A percentile compares a stretch with the other conserved stretches of the same genome.
These are phyloP conservation scores for Populus hybrid DNA, from an alignment of 441 rosid genomes.

Conservation along the genomic window DNA sequence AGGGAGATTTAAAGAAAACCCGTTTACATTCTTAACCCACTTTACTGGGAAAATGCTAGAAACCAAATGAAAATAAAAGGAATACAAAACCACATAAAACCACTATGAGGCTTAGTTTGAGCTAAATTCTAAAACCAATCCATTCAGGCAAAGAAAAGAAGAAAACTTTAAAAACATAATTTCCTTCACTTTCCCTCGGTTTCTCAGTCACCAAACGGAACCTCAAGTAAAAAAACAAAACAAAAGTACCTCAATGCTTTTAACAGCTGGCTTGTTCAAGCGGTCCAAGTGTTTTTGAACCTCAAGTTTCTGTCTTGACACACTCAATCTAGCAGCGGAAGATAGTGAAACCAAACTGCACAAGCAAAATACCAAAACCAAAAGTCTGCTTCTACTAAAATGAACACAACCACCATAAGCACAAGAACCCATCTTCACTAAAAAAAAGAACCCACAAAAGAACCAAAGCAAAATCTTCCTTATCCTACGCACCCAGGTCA, in stretches of 20 bases:
- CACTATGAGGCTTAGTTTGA: neutral
- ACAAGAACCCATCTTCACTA: conserved; percentile 11
- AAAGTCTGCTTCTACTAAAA: conserved; percentile 27
- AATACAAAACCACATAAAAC: neutral
- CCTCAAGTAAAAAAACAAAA: neutral
- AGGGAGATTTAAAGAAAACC: neutral
- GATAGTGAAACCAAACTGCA: conserved; percentile 44
- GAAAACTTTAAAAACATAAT: neutral
- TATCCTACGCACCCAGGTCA: conserved; percentile 31
- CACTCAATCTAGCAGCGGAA: conserved; percentile 56
- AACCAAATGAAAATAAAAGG: neutral
- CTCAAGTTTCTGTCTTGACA: conserved; percentile 63
- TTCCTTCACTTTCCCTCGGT: conserved; percentile 21
- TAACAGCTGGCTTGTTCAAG: conserved; percentile 76
- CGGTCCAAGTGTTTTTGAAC: conserved; percentile 84
- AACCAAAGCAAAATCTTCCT: neutral
- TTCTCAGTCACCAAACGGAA: conserved; percentile 33
- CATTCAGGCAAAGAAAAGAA: neutral
- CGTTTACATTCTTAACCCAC: conserved; percentile 11
- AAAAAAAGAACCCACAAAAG: neutral
- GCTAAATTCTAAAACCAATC: neutral
- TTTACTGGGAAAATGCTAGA: conserved; percentile 12
- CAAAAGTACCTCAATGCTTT: conserved; percentile 67
- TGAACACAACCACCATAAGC: conserved; percentile 11
- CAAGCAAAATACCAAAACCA: conserved; percentile 30